phyloP scores from a whole-genome alignment of 257 asterid genomes.

The Nicotiana tomentosiformis region DNA sequence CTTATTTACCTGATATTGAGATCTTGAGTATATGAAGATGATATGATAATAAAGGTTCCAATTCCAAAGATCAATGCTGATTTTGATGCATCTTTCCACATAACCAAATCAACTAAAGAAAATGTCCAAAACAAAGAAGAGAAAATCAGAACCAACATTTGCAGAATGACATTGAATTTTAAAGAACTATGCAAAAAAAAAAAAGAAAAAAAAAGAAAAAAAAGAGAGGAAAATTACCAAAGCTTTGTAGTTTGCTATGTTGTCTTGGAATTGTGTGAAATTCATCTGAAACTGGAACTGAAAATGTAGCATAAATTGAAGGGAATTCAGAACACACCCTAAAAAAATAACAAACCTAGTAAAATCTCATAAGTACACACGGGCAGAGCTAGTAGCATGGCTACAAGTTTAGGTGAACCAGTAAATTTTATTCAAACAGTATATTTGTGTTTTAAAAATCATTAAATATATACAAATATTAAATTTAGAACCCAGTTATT shows the following conservation, averaged over 20 bases:
- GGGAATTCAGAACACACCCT: background rate
- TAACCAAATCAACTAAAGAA: conserved; percentile 57
- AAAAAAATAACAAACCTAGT: background rate
- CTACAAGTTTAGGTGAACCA: no score
- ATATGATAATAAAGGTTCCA: conserved; percentile 69
- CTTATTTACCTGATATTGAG: conserved; percentile 61
- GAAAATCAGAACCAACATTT: background rate
- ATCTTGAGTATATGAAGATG: conserved; percentile 71
- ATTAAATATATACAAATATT: no score
- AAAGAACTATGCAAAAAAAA: background rate
- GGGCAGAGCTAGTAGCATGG: no score
- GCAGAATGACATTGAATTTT: background rate
- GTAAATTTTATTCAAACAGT: no score
- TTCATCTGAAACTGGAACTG: conserved; percentile 36
- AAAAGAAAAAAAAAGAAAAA: background rate
- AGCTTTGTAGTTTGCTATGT: conserved; percentile 48
- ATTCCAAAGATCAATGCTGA: conserved; percentile 82
- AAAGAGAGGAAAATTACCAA: conserved; percentile 43
- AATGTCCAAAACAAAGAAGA: background rate
- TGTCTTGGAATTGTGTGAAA: conserved; percentile 33
- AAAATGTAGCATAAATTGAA: conserved; percentile 5
- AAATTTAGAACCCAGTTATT: no score
- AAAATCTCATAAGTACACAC: background rate
- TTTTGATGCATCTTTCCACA: conserved; percentile 90
- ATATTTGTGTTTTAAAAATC: no score